Evolutionary conservation across 495 filamentous ascomycete genomes (phyloP).

Genomic region (Penicillium antarcticum): DNA sequence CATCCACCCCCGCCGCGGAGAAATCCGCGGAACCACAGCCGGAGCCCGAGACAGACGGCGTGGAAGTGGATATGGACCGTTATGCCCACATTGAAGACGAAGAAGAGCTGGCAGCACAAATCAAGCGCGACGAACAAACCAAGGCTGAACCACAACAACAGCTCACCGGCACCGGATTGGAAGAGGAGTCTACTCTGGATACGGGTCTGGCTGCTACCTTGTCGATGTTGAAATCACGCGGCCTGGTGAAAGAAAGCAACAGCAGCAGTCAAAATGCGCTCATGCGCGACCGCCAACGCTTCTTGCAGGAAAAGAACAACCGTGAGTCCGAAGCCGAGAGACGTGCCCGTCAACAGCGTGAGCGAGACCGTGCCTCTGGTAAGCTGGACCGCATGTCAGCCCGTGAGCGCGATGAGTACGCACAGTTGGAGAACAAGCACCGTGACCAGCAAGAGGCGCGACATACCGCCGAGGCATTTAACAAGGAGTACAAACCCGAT

Average conservation of each 20-base stretch:
- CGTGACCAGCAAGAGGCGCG: conserved; percentile 80
- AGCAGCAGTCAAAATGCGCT: conserved; percentile 62
- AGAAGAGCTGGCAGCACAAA: conserved; percentile 46
- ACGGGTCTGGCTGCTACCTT: conserved; percentile 79
- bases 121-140: conserved; percentile 48
- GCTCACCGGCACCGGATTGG: conserved; percentile 70
- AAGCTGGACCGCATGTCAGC: conserved; percentile 82
- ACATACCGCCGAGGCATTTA: conserved; percentile 78
- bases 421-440: conserved; percentile 78
- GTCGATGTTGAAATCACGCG: conserved; percentile 75
- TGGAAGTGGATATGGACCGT: conserved; percentile 61
- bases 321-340: conserved; percentile 74
- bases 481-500: conserved; percentile 81
- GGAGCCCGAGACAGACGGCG: conserved; percentile 42
- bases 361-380: conserved; percentile 78
- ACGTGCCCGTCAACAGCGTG: conserved; percentile 76
- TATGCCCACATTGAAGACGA: conserved; percentile 57
- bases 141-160: conserved; percentile 35
- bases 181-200: conserved; percentile 76
- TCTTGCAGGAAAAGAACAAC: conserved; percentile 72
- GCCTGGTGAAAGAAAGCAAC: conserved; percentile 64
- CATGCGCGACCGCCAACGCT: conserved; percentile 72
- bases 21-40: conserved; percentile 41
- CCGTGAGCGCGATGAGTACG: conserved; percentile 87
- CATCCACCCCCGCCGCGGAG: conserved; percentile 42